Conservation (phyloP, 2,329 filamentous ascomycete species). For the Colletotrichum neosansevieriae region DNA sequence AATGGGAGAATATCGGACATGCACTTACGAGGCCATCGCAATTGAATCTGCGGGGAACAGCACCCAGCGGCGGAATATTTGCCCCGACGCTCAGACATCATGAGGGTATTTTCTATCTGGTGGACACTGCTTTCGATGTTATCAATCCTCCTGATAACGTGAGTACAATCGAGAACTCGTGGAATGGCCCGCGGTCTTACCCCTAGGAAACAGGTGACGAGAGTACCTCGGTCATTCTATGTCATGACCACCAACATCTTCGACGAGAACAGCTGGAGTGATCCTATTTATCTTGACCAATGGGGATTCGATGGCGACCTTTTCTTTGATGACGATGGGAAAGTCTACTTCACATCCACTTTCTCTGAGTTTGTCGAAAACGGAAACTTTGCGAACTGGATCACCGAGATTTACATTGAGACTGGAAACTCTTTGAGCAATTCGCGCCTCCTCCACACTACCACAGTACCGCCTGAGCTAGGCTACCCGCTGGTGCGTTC, state of each 20-base stretch:
- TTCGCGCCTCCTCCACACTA: conserved; percentile 36
- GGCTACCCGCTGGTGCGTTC: conserved; percentile 52
- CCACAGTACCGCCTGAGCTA: conserved; percentile 36
- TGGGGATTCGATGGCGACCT: conserved; percentile 41
- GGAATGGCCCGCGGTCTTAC: accelerated
- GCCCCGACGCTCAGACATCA: conserved; percentile 37
- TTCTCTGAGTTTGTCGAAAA: conserved; percentile 35
- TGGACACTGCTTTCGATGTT: conserved; percentile 35
- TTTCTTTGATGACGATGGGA: conserved; percentile 38
- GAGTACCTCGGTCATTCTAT: conserved; percentile 38
- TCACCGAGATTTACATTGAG: conserved; percentile 40
- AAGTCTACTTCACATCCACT: conserved; percentile 34
- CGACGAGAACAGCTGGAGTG: conserved; percentile 38
- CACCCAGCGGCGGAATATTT: conserved; percentile 39
- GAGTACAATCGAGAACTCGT: not conserved
- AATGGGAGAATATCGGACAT: conserved; percentile 40
- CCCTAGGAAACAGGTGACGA: conserved; percentile 23
- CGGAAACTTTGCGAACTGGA: conserved; percentile 40
- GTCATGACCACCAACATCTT: conserved; percentile 38
- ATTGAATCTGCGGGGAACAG: conserved; percentile 37
- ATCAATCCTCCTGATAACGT: conserved; percentile 40
- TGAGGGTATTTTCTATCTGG: conserved; percentile 35
- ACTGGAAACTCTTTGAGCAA: conserved; percentile 38
- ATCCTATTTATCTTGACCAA: conserved; percentile 40
- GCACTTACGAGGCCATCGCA: conserved; percentile 36